Base-by-base conservation (phyloP, 352 stramenopile genomes). In the Pythium aquatile region DNA sequence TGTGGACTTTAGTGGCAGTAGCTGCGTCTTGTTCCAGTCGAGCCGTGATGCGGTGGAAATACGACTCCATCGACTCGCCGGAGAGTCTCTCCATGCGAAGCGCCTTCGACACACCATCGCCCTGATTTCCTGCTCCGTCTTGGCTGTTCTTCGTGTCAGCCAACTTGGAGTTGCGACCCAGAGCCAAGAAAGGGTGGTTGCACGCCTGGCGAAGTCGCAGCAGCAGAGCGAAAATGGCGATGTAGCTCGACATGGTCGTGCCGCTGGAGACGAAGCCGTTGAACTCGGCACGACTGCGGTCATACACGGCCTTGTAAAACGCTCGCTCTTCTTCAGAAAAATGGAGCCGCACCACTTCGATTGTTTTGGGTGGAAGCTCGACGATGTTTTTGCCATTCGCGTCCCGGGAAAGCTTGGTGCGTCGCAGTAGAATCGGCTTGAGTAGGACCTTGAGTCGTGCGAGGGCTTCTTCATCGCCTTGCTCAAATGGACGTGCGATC, bases 131-230 rank as follows among this genome's bases (percentile, higher is more conserved):
- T 8, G 17, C 4, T 3, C 5, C 33, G 5, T 32, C 17, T 7
- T 17, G 20, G 11, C 51, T 16, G 16, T n/a, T 60, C 28, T 37
- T 63, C 10, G 56, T 55, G 42, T 76, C 58, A 9, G 69, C 68
- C 55, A 87, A 70, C 32, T 93, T 74, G 10, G 82, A 76, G 56
- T 90, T 65, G 29, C 85, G 79, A 13, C 86, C 83, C 2, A 96
- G 70, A 1, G 90, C 88, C 3, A 97, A 74, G 46, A 96, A 87
- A 32, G 91, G 91, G 55, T 97, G 89, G 74, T 97, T 75, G 48
- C 91, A 97, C 14, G 91, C 91, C 74, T 97, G 91, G 8, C 91
- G 86, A 6, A 97, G 77, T 1, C 88, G 81, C 49, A 97, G 57
- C 49, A 97, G 68, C 28, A 97, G 70, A 20, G 88, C 85, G 35